These are phyloP conservation scores for Microsporum audouinii DNA, from an alignment of 2,329 filamentous ascomycete genomes.

Conservation along the genomic window DNA sequence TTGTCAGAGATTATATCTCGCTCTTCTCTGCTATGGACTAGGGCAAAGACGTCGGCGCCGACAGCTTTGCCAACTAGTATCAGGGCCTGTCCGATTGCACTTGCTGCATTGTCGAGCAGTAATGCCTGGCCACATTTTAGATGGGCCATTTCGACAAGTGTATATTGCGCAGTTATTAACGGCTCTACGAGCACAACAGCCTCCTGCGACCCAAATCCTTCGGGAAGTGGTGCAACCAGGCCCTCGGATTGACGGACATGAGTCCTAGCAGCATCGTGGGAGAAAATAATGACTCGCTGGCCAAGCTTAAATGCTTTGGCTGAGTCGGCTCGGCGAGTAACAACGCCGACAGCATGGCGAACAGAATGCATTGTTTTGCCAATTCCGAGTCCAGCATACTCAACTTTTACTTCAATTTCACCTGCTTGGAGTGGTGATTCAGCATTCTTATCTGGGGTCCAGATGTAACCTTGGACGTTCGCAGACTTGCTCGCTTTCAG, in stretches of 20 bases:
- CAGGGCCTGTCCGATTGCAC: conserved; percentile 14
- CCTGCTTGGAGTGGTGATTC: neutral
- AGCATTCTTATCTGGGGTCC: neutral
- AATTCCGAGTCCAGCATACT: neutral
- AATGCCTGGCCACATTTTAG: conserved; percentile 13
- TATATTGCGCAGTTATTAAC: conserved; percentile 12
- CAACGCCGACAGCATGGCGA: neutral
- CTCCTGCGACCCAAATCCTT: neutral
- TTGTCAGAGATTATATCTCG: conserved; percentile 11
- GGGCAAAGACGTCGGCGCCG: conserved; percentile 14
- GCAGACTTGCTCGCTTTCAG: neutral
- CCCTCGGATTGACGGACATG: neutral
- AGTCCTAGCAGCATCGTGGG: neutral
- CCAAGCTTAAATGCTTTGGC: neutral
- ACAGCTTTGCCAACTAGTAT: conserved; percentile 12
- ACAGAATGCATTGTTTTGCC: neutral
- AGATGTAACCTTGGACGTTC: neutral
- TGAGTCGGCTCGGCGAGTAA: neutral
- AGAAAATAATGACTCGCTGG: neutral
- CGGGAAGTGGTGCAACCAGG: neutral
- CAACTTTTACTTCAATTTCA: conserved; percentile 3
- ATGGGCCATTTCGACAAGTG: conserved; percentile 10
- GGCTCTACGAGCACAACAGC: conserved; percentile 8
- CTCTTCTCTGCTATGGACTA: conserved; percentile 12
- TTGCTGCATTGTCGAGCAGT: conserved; percentile 14